These are phyloP conservation scores for Acaromyces ingoldii DNA, from an alignment of 1,284 basidiomycete genomes.

Conservation along the genomic window DNA sequence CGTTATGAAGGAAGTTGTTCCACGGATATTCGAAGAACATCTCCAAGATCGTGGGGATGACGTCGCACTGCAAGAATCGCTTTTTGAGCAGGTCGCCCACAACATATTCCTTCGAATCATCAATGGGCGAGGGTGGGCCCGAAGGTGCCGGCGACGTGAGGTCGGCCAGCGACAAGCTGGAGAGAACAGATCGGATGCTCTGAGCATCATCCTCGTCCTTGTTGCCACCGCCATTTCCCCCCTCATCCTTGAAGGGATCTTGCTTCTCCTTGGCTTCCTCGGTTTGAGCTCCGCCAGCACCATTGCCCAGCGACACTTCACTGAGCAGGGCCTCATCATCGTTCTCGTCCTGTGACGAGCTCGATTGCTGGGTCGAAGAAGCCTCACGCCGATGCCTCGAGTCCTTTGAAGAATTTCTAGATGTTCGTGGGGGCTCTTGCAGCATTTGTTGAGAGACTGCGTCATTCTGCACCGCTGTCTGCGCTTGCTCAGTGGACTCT, in stretches of 20 bases:
- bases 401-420: neutral
- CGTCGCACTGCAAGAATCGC: slow-evolving; percentile 42
- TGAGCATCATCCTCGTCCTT: slow-evolving; percentile 16
- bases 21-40: slow-evolving; percentile 92
- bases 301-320: slow-evolving; percentile 26
- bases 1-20: slow-evolving; percentile 97
- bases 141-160: slow-evolving; percentile 30
- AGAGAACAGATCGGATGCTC: slow-evolving; percentile 34
- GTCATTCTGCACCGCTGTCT: no score
- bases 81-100: slow-evolving; percentile 45
- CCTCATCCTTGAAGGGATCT: slow-evolving; percentile 4
- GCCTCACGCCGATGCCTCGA: slow-evolving; percentile 16
- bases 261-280: slow-evolving; percentile 2
- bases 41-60: slow-evolving; percentile 38
- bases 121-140: slow-evolving; percentile 33
- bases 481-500: neutral
- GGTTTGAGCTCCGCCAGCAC: neutral
- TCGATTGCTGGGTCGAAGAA: slow-evolving; percentile 14
- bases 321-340: slow-evolving; percentile 42
- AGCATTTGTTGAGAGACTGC: neutral
- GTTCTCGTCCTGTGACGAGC: slow-evolving; percentile 23
- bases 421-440: neutral
- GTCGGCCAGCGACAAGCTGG: slow-evolving; percentile 41
- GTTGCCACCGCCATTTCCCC: neutral
- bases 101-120: slow-evolving; percentile 30